A percentile compares a stretch with the other conserved stretches of the same genome.
phyloP scores from a whole-genome alignment of 768 basidiomycete genomes.

The Boletus bicolor region DNA sequence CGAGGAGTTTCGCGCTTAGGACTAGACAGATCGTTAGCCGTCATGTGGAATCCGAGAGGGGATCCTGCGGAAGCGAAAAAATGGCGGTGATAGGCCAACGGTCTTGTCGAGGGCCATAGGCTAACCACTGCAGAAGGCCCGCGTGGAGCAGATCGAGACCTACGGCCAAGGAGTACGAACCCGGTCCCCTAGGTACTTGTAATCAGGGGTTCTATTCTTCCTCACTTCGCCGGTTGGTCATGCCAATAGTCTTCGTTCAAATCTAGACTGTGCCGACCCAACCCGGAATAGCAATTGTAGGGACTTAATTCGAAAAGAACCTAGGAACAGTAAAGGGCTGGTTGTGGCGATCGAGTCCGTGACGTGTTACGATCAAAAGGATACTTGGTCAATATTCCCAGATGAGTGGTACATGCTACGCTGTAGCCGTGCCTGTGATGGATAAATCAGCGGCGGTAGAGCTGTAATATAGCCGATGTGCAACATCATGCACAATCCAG shows the following conservation, averaged over 20 bases:
- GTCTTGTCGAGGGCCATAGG: conserved; percentile 6
- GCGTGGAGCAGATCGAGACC: conserved; percentile 18
- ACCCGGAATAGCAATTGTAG: conserved; percentile 10
- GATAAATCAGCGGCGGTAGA: conserved; percentile 30
- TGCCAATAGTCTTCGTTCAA: conserved; percentile 3
- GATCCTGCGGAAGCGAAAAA: conserved; percentile 15
- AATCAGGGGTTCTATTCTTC: neutral
- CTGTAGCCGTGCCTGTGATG: neutral
- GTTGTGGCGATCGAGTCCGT: neutral
- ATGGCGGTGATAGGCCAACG: conserved; percentile 30
- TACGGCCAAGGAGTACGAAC: neutral
- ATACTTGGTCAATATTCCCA: conserved; percentile 1
- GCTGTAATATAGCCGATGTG: conserved; percentile 82
- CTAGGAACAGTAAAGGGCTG: neutral
- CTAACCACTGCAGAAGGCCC: conserved; percentile 19
- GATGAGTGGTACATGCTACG: neutral
- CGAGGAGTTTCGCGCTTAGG: conserved; percentile 6
- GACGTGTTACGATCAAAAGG: conserved; percentile 3
- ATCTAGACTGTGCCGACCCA: conserved; percentile 8
- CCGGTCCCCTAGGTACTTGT: neutral
- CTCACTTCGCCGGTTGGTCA: conserved; percentile 8
- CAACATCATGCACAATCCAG: conserved; percentile 91
- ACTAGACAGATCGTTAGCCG: conserved; percentile 8
- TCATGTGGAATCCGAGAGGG: conserved; percentile 10
- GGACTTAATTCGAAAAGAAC: conserved; percentile 9